Conservation (phyloP, 2,329 filamentous ascomycete genomes). For the Ceratocystis ficicola region DNA sequence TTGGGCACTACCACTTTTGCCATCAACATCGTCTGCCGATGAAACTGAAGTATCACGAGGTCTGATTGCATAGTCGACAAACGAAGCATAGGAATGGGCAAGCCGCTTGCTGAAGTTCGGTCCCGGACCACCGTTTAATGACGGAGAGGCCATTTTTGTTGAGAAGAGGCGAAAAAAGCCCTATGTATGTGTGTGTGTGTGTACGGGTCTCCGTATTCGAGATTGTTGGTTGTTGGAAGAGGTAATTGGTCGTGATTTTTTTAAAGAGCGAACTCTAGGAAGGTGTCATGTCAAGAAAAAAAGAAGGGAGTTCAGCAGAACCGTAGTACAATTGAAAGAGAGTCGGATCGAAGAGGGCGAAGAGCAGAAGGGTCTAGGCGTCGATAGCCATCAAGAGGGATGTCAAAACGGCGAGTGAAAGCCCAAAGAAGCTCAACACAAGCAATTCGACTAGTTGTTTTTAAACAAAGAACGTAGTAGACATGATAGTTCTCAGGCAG, state of each 20-base stretch:
- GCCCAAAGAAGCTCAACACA: background rate
- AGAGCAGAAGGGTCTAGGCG: background rate
- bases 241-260: background rate
- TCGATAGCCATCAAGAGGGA: background rate
- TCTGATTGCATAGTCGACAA: conserved; percentile 3
- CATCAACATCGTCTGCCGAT: conserved; percentile 10
- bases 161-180: background rate
- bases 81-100: conserved; percentile 11
- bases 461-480: background rate
- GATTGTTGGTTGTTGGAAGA: background rate
- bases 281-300: background rate
- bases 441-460: background rate
- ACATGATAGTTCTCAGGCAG: background rate
- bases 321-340: background rate
- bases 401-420: background rate
- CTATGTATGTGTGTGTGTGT: background rate
- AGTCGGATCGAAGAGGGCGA: background rate
- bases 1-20: conserved; percentile 24
- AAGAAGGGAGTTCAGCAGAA: too few species aligned
- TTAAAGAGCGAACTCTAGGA: background rate
- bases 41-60: conserved; percentile 14
- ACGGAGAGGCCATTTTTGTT: background rate
- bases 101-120: background rate
- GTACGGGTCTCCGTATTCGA: background rate
- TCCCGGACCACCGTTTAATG: background rate